Conservation (phyloP, 495 filamentous ascomycete species). For the Penicillium subrubescens region DNA sequence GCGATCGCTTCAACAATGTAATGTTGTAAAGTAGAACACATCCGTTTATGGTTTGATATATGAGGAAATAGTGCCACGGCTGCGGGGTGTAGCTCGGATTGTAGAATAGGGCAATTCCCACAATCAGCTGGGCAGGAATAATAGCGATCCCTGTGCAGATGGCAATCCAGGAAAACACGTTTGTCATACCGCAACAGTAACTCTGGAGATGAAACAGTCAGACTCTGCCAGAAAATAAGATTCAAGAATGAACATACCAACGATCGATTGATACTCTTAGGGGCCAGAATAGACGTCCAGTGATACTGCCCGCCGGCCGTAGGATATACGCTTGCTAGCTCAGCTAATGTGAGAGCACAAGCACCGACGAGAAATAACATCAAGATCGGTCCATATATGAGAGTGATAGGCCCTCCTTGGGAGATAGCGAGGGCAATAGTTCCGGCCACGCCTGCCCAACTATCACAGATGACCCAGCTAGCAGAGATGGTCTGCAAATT, state of each 20-base stretch:
- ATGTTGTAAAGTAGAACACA: slow-evolving; percentile 28
- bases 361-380: slow-evolving; percentile 23
- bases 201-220: slow-evolving; percentile 12
- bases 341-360: slow-evolving; percentile 46
- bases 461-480: slow-evolving; percentile 25
- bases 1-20: slow-evolving; percentile 21
- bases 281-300: slow-evolving; percentile 33
- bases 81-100: slow-evolving; percentile 22
- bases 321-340: slow-evolving; percentile 53
- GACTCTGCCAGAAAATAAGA: background rate
- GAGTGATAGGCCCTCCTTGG: slow-evolving; percentile 28
- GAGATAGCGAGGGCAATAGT: slow-evolving; percentile 27
- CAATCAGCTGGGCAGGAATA: slow-evolving; percentile 24
- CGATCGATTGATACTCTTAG: slow-evolving; percentile 12
- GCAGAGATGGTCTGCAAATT: slow-evolving; percentile 20
- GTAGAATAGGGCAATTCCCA: slow-evolving; percentile 27
- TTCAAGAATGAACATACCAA: slow-evolving; percentile 3
- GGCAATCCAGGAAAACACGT: slow-evolving; percentile 29
- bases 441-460: slow-evolving; percentile 29
- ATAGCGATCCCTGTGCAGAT: slow-evolving; percentile 25
- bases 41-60: slow-evolving; percentile 39
- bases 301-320: slow-evolving; percentile 55
- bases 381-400: slow-evolving; percentile 31
- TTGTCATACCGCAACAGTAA: slow-evolving; percentile 32
- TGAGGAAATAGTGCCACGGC: slow-evolving; percentile 40